Percentiles rank a stretch among this genome's conserved stretches.
phyloP scores from a whole-genome alignment of 768 basidiomycete genomes.

The Amanita molliuscula region DNA sequence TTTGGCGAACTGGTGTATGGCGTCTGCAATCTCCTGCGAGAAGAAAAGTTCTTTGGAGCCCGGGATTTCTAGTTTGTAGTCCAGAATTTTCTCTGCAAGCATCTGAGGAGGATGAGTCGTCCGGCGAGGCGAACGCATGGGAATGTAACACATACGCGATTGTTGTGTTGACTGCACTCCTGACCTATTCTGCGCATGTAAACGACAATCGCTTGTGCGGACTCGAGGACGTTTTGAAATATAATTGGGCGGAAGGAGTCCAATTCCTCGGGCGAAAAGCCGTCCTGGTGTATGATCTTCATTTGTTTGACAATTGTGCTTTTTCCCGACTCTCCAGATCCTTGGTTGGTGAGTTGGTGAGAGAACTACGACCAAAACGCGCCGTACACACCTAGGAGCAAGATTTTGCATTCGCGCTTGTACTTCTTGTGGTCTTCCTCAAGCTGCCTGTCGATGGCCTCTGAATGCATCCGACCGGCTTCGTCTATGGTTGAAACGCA shows the following conservation, averaged over 20 bases:
- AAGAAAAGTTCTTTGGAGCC: constrained; percentile 32
- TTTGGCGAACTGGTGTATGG: constrained; percentile 60
- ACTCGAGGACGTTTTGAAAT: constrained; percentile 82
- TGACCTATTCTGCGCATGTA: constrained; percentile 83
- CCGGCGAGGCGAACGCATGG: not conserved
- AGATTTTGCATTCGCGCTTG: constrained; percentile 86
- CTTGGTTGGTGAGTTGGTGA: constrained; percentile 26
- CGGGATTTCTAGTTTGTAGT: constrained; percentile 40
- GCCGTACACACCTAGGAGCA: constrained; percentile 65
- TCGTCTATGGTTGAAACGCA: constrained; percentile 53
- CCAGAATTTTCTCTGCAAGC: constrained; percentile 51
- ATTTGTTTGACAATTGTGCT: constrained; percentile 97
- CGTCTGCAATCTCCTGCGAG: constrained; percentile 54
- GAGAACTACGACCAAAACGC: not conserved
- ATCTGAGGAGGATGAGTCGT: constrained; percentile 9
- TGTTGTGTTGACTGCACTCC: constrained; percentile 59
- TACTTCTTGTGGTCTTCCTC: constrained; percentile 80
- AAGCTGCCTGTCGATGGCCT: constrained; percentile 72
- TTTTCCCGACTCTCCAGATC: constrained; percentile 93
- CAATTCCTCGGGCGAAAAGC: constrained; percentile 73
- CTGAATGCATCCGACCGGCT: constrained; percentile 51
- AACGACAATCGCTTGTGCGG: constrained; percentile 74
- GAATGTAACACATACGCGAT: constrained; percentile 33
- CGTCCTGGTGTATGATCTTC: constrained; percentile 96
- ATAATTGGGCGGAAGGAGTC: constrained; percentile 68